Percentiles rank a stretch among this genome's conserved stretches.
These are phyloP conservation scores for Microsporum ferrugineum DNA, from an alignment of 2,329 filamentous ascomycete genomes.

Conservation along the genomic window DNA sequence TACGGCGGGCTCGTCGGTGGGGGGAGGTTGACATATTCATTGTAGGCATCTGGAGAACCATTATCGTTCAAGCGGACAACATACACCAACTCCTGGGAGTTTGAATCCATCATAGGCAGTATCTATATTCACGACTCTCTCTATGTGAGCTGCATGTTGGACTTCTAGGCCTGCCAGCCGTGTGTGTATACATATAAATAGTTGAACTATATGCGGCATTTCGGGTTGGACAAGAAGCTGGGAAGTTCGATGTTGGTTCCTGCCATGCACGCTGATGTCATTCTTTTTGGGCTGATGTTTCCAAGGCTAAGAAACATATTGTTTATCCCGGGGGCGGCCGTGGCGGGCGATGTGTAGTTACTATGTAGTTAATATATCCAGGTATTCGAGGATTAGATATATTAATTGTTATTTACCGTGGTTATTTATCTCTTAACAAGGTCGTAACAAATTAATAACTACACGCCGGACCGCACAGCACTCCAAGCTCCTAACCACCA, in stretches of 20 bases:
- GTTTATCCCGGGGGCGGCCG: background rate
- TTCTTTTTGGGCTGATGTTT: background rate
- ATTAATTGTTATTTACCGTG: background rate
- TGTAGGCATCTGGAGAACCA: constrained; percentile 78
- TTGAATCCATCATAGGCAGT: background rate
- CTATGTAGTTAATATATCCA: background rate
- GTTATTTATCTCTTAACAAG: background rate
- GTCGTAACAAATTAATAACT: background rate
- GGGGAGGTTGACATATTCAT: constrained; percentile 84
- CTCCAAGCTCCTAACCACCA: background rate
- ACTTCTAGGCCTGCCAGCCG: background rate
- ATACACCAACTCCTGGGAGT: constrained; percentile 48
- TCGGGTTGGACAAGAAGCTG: background rate
- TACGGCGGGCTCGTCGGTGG: constrained; percentile 63
- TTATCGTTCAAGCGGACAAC: constrained; percentile 83
- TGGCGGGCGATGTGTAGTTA: background rate
- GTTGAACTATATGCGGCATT: background rate
- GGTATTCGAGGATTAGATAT: background rate
- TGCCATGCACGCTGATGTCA: constrained; percentile 2
- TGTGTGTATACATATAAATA: background rate
- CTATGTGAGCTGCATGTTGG: background rate
- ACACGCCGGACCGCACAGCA: background rate
- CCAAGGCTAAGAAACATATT: background rate
- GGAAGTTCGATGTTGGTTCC: background rate
- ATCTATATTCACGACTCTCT: background rate